Base-by-base conservation (phyloP, 1,139 yeast genomes). In the Keqinozyma sinolaborantium region DNA sequence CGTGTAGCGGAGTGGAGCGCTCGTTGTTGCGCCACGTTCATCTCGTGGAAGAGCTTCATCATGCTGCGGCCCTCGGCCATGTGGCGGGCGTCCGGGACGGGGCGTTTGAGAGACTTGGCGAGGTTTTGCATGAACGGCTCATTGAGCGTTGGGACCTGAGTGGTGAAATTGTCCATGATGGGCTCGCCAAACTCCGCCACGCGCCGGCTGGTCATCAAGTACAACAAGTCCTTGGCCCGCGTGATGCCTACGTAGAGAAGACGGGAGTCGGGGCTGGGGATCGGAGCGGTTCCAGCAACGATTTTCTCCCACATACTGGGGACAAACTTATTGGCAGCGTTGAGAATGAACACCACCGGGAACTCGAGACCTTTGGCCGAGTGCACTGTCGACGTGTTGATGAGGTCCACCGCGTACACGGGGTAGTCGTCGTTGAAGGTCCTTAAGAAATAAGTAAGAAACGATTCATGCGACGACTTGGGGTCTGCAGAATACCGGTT, bases 321-420 rank as follows among this genome's bases (percentile, higher is more conserved):
- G 2, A n/a, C 8, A 24, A 30, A 38, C 4, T 30, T 31, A 9
- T 35, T 43, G 16, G 56, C 47, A 9, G 58, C 46, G 2, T 73
- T 74, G 10, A 72, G 50, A 6, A 82, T 42, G 50, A 83, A 81
- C 1, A 80, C 87, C 10, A 80, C 64, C 0, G 88, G 87, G 45
- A 76, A 80, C 42, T 82, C 88, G 5, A 81, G 51, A 0, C 92
- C 90, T 45, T 82, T 83, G 1, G 88, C 78, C 1, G 84, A 67
- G 50, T 83, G 90, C 1, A 83, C 70, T 0, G 92, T 83, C 0
- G 84, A 76, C 2, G 78, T 45, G 32, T 73, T 76, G 5, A 78
- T 54, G 36, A 54, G 44, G 15, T 56, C 51, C 2, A 50, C 53
- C 12, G 60, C 39, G 33, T 47, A 26, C 29, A 50, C 29, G 39